phyloP scores from a whole-genome alignment of 768 basidiomycete species.

The Pisolithus sp. region DNA sequence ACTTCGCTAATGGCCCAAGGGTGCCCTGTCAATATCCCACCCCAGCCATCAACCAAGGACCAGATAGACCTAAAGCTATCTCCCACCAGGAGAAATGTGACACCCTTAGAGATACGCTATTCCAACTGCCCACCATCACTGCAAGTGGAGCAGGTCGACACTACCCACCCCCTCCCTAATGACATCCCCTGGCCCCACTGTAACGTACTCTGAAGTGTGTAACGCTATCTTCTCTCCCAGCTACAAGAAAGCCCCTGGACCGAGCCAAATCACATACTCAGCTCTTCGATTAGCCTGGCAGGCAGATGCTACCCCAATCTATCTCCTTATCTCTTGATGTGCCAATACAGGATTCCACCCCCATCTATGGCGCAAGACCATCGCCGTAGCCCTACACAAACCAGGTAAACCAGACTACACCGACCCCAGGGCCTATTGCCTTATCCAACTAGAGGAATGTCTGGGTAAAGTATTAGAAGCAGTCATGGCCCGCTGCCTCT shows the following conservation, averaged over 20 bases:
- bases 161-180: neutral
- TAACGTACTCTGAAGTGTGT: neutral
- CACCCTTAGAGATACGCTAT: neutral
- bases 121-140: conserved; percentile 5
- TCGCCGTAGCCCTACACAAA: conserved; percentile 29
- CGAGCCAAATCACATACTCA: neutral
- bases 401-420: neutral
- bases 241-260: neutral
- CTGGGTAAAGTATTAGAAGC: no score
- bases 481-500: no score
- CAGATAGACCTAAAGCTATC: neutral
- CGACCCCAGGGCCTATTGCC: no score
- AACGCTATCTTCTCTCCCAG: neutral
- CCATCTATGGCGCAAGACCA: conserved; percentile 17
- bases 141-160: neutral
- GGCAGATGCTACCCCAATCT: neutral
- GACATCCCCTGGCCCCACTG: neutral
- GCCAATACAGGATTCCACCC: neutral
- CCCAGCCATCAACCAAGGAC: neutral
- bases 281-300: neutral
- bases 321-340: neutral
- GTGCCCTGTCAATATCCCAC: neutral
- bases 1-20: neutral
- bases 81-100: neutral
- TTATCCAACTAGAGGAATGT: no score